A percentile compares a stretch with the other conserved stretches of the same genome.
Evolutionary conservation across 805 yeast species (phyloP).

Genomic region (Metschnikowia lochheadii): DNA sequence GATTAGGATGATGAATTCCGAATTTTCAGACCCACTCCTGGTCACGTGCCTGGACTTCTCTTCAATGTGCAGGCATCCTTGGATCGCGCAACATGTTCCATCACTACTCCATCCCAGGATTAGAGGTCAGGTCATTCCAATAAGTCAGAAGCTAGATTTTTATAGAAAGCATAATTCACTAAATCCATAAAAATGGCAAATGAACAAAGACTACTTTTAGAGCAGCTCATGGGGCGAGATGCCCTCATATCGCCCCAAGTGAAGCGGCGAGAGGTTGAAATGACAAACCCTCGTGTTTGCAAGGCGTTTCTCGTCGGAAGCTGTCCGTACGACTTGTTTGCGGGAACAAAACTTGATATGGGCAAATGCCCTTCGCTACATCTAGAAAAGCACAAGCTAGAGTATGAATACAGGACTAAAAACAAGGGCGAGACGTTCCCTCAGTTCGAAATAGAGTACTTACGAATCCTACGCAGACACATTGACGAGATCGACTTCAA

Average conservation of each 20-base stretch:
- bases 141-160: background rate
- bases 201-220: constrained; percentile 70
- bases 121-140: too few species aligned
- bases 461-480: constrained; percentile 48
- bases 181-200: constrained; percentile 44
- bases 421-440: constrained; percentile 44
- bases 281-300: constrained; percentile 55
- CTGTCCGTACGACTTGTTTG: constrained; percentile 81
- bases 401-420: constrained; percentile 53
- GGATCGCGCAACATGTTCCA: too few species aligned
- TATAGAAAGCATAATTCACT: background rate
- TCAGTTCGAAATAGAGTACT: constrained; percentile 48
- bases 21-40: too few species aligned
- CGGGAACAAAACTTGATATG: constrained; percentile 75
- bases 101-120: too few species aligned
- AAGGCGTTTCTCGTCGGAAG: constrained; percentile 77
- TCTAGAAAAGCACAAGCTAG: constrained; percentile 64
- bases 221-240: constrained; percentile 76
- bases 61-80: too few species aligned
- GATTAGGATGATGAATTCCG: too few species aligned
- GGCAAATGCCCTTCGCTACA: constrained; percentile 80
- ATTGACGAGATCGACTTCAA: constrained; percentile 64
- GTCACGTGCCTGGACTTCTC: too few species aligned
- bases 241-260: constrained; percentile 33
- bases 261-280: constrained; percentile 37